A percentile compares a stretch with the other conserved stretches of the same genome.
Conservation (phyloP, 305 asterid species). For the Petunia hybrid region DNA sequence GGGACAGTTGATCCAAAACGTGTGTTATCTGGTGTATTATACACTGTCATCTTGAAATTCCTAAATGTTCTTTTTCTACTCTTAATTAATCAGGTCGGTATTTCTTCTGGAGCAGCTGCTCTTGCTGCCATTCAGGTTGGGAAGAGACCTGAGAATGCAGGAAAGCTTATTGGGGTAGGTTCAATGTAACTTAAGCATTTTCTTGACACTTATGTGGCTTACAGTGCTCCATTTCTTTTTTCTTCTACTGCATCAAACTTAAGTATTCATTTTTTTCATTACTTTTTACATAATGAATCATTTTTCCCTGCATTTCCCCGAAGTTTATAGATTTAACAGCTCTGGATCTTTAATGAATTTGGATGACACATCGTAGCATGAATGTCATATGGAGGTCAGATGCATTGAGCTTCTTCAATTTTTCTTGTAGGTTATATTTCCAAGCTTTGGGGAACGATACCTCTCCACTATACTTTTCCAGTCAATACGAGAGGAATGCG, state of each 20-base stretch:
- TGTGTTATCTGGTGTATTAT: not conserved
- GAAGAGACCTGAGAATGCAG: conserved; percentile 96
- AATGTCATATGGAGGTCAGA: not conserved
- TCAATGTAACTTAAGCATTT: not conserved
- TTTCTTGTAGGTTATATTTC: conserved; percentile 78
- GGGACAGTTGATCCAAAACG: not conserved
- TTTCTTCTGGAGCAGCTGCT: conserved; percentile 99
- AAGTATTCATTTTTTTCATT: not conserved
- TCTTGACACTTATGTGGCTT: not conserved
- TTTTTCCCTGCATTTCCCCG: not conserved
- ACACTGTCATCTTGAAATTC: not conserved
- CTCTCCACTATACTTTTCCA: conserved; percentile 85
- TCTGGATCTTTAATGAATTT: not conserved
- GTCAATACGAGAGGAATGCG: conserved; percentile 91
- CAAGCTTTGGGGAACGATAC: conserved; percentile 95
- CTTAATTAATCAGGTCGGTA: conserved; percentile 72
- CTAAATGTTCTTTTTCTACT: conserved; percentile 24
- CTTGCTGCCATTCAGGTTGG: conserved; percentile 89
- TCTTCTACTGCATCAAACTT: not conserved
- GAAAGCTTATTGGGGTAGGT: conserved; percentile 90
- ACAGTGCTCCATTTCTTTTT: conserved; percentile 4
- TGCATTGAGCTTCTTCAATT: conserved; percentile 25
- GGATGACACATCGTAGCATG: not conserved
- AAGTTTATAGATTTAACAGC: not conserved
- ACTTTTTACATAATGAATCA: not conserved